Conservation (phyloP, 2,329 filamentous ascomycete genomes). For the Sarocladiaceae sp. region DNA sequence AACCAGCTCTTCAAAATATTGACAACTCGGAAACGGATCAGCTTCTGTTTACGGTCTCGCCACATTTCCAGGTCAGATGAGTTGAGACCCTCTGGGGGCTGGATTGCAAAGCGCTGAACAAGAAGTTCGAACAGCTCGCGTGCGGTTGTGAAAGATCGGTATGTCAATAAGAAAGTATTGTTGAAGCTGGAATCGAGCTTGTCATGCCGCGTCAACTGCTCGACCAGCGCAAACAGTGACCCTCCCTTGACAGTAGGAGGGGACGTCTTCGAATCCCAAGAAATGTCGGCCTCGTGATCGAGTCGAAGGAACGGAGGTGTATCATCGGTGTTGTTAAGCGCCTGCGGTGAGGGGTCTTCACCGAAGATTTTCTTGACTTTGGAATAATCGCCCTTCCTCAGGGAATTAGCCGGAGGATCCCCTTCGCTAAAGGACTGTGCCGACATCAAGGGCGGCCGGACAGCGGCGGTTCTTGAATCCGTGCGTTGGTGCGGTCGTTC, state of each 20-base stretch:
- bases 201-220: conserved; percentile 93
- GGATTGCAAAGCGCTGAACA: conserved; percentile 85
- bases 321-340: conserved; percentile 58
- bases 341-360: conserved; percentile 51
- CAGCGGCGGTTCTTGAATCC: conserved; percentile 43
- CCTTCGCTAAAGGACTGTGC: conserved; percentile 63
- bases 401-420: conserved; percentile 42
- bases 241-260: conserved; percentile 79
- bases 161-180: conserved; percentile 95
- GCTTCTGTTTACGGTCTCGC: conserved; percentile 92
- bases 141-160: conserved; percentile 88
- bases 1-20: conserved; percentile 99
- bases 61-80: conserved; percentile 75
- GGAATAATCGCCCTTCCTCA: conserved; percentile 53
- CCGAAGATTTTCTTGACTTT: conserved; percentile 63
- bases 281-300: conserved; percentile 82
- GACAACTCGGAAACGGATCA: conserved; percentile 90
- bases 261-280: conserved; percentile 77
- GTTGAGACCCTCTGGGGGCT: conserved; percentile 77
- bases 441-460: conserved; percentile 41
- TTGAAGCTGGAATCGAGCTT: conserved; percentile 94
- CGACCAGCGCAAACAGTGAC: conserved; percentile 80
- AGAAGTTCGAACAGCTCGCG: conserved; percentile 88
- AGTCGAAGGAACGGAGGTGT: conserved; percentile 77
- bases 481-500: conserved; percentile 48